Evolutionary conservation across 345 rosid species (phyloP).

Genomic region (Boechera divaricarpa): DNA sequence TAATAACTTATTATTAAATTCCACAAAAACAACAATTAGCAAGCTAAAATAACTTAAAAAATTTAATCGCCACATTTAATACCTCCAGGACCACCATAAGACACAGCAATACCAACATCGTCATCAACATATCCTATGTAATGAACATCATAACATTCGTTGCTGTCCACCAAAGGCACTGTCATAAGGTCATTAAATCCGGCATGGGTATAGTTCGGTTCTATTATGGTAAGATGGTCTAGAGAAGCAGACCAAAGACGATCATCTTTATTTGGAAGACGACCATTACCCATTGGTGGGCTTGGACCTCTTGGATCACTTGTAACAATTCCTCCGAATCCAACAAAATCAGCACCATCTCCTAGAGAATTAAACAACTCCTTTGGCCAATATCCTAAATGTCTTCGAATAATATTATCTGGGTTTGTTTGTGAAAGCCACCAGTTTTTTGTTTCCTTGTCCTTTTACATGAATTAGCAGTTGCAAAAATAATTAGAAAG

Average conservation of each 20-base stretch:
- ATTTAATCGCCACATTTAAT: background rate
- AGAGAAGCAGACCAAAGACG: background rate
- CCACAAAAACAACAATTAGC: background rate
- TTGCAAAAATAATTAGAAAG: background rate
- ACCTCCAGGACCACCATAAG: conserved; percentile 7
- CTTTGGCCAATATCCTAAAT: background rate
- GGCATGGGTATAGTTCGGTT: background rate
- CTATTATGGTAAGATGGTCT: background rate
- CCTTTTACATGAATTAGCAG: background rate
- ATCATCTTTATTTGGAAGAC: background rate
- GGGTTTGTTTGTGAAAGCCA: background rate
- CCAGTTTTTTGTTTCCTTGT: background rate
- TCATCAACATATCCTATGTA: background rate
- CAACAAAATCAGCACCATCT: background rate
- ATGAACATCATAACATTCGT: background rate
- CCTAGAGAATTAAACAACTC: conserved; percentile 2
- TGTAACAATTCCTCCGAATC: background rate
- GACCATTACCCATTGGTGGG: conserved; percentile 6
- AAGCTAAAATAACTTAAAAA: background rate
- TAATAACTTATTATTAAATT: too few relatives aligned
- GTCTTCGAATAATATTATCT: background rate
- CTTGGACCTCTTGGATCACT: background rate
- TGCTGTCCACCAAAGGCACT: background rate
- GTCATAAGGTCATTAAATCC: background rate
- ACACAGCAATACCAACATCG: background rate